Percentiles rank a stretch among this genome's conserved stretches.
These are phyloP conservation scores for Trichoderma virens DNA, from an alignment of 495 filamentous ascomycete species.

Conservation along the genomic window DNA sequence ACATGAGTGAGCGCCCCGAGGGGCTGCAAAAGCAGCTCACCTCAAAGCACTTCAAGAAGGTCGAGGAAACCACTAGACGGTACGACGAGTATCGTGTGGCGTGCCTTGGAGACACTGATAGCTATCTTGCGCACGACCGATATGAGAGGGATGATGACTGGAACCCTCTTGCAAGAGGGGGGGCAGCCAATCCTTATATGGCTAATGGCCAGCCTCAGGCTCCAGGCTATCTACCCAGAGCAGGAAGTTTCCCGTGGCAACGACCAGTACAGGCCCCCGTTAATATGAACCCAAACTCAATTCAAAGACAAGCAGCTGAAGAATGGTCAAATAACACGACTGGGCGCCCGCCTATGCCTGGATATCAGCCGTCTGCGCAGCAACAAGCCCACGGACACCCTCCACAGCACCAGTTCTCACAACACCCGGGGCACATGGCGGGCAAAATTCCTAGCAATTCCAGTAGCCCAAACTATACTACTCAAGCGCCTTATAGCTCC, in stretches of 20 bases:
- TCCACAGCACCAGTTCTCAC: background rate
- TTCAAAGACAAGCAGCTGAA: background rate
- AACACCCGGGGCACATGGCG: background rate
- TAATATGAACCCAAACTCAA: background rate
- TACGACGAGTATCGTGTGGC: background rate
- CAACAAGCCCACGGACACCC: background rate
- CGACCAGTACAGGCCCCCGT: background rate
- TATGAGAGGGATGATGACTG: conserved; percentile 4
- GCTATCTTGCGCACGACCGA: background rate
- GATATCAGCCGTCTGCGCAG: background rate
- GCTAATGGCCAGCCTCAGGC: background rate
- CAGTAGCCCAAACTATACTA: background rate
- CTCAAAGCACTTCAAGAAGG: conserved; percentile 15
- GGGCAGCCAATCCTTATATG: background rate
- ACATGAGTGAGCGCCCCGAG: conserved; percentile 1
- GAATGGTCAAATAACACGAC: background rate
- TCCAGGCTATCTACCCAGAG: background rate
- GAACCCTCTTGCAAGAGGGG: background rate
- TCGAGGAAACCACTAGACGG: background rate
- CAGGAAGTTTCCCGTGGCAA: background rate
- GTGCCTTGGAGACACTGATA: background rate
- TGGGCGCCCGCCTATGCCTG: background rate
- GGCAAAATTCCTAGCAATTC: background rate
- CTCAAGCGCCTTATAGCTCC: background rate
- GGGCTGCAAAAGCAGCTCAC: conserved; percentile 11